These are phyloP conservation scores for Fraxinus nigra DNA, from an alignment of 305 asterid species.

Conservation along the genomic window DNA sequence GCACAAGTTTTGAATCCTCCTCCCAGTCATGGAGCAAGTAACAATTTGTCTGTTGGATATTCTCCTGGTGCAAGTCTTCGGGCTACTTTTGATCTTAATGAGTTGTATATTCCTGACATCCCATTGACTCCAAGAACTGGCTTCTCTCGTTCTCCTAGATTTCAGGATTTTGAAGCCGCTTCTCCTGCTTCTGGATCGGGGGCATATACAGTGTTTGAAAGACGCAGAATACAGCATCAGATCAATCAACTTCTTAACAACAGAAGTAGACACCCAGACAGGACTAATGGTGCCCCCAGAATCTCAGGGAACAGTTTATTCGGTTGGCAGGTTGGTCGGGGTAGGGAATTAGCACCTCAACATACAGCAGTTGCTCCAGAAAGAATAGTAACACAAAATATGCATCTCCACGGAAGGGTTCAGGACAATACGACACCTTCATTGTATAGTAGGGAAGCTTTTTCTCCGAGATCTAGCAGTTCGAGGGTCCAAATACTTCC, in stretches of 20 bases:
- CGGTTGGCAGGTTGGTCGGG: constrained; percentile 47
- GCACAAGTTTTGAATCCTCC: constrained; percentile 23
- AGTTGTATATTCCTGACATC: constrained; percentile 73
- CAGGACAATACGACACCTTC: constrained; percentile 26
- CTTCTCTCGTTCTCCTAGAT: constrained; percentile 46
- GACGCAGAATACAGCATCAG: constrained; percentile 74
- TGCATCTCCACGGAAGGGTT: constrained; percentile 38
- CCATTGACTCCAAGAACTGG: constrained; percentile 47
- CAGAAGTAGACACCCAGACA: constrained; percentile 52
- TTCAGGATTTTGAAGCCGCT: constrained; percentile 46
- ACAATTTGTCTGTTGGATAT: constrained; percentile 43
- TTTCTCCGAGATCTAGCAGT: constrained; percentile 36
- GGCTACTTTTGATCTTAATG: constrained; percentile 59
- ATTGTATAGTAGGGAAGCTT: constrained; percentile 32
- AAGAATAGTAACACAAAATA: constrained; percentile 22
- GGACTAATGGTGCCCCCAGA: constrained; percentile 27
- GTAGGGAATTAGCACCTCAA: constrained; percentile 31
- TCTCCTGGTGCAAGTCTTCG: constrained; percentile 50
- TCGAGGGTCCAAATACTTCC: constrained; percentile 37
- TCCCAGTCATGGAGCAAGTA: constrained; percentile 33
- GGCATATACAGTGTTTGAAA: constrained; percentile 57
- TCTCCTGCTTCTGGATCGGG: constrained; percentile 56
- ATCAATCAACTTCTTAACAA: constrained; percentile 52
- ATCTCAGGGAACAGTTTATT: constrained; percentile 43
- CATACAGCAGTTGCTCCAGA: constrained; percentile 25